Evolutionary conservation across 208 protist species (phyloP).

Genomic region (Acanthamoeba royreba): DNA sequence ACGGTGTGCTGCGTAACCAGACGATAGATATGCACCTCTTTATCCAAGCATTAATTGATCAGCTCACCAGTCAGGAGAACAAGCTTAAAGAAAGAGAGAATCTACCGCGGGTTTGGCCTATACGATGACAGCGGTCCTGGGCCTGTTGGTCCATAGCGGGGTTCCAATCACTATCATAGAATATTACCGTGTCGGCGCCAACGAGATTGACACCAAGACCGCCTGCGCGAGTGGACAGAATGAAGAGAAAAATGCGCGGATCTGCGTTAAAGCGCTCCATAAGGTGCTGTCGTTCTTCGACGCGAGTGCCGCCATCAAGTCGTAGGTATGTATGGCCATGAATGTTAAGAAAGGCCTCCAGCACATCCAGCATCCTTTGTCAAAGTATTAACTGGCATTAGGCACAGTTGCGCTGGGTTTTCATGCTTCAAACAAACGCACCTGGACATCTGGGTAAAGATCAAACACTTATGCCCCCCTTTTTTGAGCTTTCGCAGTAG

Average conservation of each 20-base stretch:
- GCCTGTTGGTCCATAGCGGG: constrained; percentile 98
- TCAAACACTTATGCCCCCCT: constrained; percentile 90
- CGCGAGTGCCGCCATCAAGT: constrained; percentile 91
- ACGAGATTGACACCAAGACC: constrained; percentile 97
- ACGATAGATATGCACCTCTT: constrained; percentile 94
- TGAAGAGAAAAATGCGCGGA: constrained; percentile 92
- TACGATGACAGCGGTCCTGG: constrained; percentile 96
- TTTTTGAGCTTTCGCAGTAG: constrained; percentile 73
- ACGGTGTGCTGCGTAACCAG: constrained; percentile 93
- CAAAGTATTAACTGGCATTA: too few species aligned
- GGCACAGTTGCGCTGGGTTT: too few species aligned
- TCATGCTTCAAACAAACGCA: background rate
- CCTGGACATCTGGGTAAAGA: constrained; percentile 97
- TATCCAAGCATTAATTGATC: background rate
- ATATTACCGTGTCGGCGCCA: constrained; percentile 98
- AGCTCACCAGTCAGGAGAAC: background rate
- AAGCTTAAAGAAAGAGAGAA: background rate
- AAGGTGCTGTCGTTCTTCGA: constrained; percentile 87
- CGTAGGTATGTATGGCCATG: constrained; percentile 92
- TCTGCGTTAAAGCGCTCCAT: constrained; percentile 94
- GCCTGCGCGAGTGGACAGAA: constrained; percentile 95
- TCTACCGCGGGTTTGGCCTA: constrained; percentile 91
- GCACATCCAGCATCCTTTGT: constrained; percentile 94
- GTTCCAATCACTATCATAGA: constrained; percentile 99
- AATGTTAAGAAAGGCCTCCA: constrained; percentile 93